Evolutionary conservation across 1,139 yeast genomes (phyloP).

Genomic region (Suhomyces wounanorum): DNA sequence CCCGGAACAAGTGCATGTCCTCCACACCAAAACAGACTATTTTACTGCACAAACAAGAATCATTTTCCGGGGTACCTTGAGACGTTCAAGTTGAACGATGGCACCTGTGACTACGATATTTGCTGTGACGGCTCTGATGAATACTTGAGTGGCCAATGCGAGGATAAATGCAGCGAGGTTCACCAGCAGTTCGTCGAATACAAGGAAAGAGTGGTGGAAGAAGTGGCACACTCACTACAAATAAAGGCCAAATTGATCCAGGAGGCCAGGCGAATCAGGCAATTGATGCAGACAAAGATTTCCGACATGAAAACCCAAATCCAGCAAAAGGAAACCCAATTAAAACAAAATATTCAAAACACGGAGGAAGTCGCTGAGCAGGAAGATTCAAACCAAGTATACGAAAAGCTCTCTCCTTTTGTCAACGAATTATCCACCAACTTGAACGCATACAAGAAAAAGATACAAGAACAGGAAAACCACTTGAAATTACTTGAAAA

Average conservation of each 20-base stretch:
- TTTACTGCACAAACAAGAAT: slow-evolving; percentile 81
- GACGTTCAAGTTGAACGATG: slow-evolving; percentile 75
- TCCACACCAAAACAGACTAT: slow-evolving; percentile 39
- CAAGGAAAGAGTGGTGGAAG: slow-evolving; percentile 17
- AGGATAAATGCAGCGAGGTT: slow-evolving; percentile 57
- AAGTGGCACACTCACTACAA: slow-evolving; percentile 26
- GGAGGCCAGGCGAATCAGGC: slow-evolving; percentile 11
- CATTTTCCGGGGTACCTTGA: slow-evolving; percentile 60
- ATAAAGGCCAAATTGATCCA: slow-evolving; percentile 20
- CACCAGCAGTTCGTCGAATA: slow-evolving; percentile 31
- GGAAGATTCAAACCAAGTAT: slow-evolving; percentile 18
- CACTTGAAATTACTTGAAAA: slow-evolving; percentile 36
- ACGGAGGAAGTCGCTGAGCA: slow-evolving; percentile 16
- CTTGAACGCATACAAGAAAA: slow-evolving; percentile 18
- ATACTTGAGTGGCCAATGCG: slow-evolving; percentile 47
- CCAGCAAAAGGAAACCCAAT: slow-evolving; percentile 25
- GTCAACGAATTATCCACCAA: slow-evolving; percentile 15
- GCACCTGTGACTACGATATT: slow-evolving; percentile 82
- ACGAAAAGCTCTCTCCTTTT: slow-evolving; percentile 22
- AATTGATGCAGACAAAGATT: slow-evolving; percentile 25
- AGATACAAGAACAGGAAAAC: slow-evolving; percentile 14
- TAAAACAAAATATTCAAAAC: slow-evolving; percentile 14
- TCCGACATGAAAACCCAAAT: slow-evolving; percentile 28
- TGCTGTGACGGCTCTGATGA: slow-evolving; percentile 99
- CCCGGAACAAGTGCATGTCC: slow-evolving; percentile 92